Evolutionary conservation across 2,329 filamentous ascomycete genomes (phyloP).

Genomic region (Alternaria burnsii): DNA sequence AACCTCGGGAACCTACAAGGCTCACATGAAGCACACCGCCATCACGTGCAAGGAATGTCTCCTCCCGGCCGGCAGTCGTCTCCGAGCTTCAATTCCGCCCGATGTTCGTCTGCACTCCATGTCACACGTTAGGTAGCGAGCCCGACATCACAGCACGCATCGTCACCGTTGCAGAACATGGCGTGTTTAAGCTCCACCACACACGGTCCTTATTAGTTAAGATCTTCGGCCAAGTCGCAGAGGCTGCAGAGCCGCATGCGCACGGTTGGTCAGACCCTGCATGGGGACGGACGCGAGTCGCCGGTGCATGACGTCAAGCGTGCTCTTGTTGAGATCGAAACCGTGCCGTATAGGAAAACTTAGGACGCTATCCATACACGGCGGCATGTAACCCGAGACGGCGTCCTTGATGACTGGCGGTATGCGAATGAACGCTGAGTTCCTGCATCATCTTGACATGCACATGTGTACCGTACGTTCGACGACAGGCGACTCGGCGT

Average conservation of each 20-base stretch:
- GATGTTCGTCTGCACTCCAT: constrained; percentile 7
- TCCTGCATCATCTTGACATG: constrained; percentile 7
- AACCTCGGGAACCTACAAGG: neutral
- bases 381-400: constrained; percentile 22
- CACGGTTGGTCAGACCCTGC: constrained; percentile 37
- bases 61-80: constrained; percentile 17
- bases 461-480: neutral
- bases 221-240: constrained; percentile 40
- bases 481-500: constrained; percentile 2
- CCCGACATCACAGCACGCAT: constrained; percentile 17
- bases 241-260: constrained; percentile 41
- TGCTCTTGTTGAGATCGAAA: constrained; percentile 32
- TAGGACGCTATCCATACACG: constrained; percentile 20
- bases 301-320: constrained; percentile 32
- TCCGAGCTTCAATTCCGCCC: constrained; percentile 8
- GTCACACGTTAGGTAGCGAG: constrained; percentile 21
- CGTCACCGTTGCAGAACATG: constrained; percentile 24
- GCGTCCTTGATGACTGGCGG: constrained; percentile 11
- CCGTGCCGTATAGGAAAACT: constrained; percentile 27
- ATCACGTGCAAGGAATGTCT: constrained; percentile 5
- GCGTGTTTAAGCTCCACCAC: constrained; percentile 26
- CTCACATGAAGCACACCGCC: neutral
- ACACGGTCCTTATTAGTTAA: constrained; percentile 26
- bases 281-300: constrained; percentile 19
- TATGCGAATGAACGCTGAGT: constrained; percentile 4